Evolutionary conservation across 23 red algal species (phyloP).

Genomic region (Gracilaria domingensis): DNA sequence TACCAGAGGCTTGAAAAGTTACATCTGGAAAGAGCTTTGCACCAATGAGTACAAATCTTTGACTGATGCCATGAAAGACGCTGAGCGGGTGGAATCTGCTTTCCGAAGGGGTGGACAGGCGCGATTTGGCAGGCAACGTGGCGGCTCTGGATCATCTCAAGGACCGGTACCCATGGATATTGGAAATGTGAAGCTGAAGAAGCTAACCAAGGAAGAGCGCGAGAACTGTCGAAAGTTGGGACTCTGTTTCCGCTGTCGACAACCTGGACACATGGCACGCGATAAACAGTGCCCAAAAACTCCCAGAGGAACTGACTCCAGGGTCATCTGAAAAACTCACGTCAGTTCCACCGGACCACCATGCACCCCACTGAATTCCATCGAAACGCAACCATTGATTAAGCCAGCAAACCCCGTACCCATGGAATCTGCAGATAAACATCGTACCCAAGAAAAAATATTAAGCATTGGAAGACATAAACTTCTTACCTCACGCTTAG

Average conservation of each 20-base stretch:
- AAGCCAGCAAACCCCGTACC: no score
- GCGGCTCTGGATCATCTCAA: not conserved
- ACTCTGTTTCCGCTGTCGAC: constrained; percentile 19
- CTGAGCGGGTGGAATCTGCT: constrained; percentile 7
- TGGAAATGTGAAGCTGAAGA: constrained; percentile 34
- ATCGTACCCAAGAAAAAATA: no score
- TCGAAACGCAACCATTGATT: no score
- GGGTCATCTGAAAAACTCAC: not conserved
- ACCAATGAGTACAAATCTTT: constrained; percentile 5
- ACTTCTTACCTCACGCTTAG: no score
- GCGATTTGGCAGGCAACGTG: not conserved
- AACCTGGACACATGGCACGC: no score
- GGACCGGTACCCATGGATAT: no score
- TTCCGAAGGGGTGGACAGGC: not conserved
- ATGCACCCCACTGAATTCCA: not conserved
- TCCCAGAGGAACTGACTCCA: no score
- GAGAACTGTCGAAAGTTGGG: not conserved
- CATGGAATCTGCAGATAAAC: no score
- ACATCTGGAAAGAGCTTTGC: no score
- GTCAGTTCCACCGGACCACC: not conserved
- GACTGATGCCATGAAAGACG: constrained; percentile 32
- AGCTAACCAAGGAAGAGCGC: not conserved
- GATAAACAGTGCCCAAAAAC: no score
- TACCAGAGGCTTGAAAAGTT: no score
- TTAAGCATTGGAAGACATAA: no score